A percentile compares a stretch with the other conserved stretches of the same genome.
Evolutionary conservation across 805 yeast species (phyloP).

Genomic region (Myxozyma vanderwaltii): DNA sequence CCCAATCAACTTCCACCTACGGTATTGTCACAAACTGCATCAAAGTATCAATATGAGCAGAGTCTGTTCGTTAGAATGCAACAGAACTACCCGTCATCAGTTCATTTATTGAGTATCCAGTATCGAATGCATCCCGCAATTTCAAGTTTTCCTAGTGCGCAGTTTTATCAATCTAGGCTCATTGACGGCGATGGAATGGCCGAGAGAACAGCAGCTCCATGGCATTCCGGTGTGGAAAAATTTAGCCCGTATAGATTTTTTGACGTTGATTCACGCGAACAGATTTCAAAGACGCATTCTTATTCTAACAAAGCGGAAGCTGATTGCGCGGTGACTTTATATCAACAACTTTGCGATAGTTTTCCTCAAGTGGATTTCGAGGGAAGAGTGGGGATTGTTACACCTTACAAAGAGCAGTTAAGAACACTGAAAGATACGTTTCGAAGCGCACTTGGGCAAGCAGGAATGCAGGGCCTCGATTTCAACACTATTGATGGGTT

Average conservation of each 20-base stretch:
- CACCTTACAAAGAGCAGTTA: slow-evolving; percentile 93
- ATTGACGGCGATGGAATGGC: slow-evolving; percentile 79
- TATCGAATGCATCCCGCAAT: slow-evolving; percentile 98
- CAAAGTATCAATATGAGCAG: slow-evolving; percentile 78
- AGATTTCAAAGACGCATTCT: slow-evolving; percentile 69
- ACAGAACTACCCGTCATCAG: slow-evolving; percentile 57
- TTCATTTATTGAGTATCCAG: slow-evolving; percentile 81
- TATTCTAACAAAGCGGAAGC: slow-evolving; percentile 74
- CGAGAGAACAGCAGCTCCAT: slow-evolving; percentile 58
- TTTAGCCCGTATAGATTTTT: slow-evolving; percentile 80
- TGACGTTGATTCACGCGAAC: slow-evolving; percentile 66
- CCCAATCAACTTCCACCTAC: slow-evolving; percentile 98
- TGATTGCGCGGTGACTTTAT: slow-evolving; percentile 66
- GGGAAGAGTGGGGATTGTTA: slow-evolving; percentile 83
- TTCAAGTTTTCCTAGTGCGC: slow-evolving; percentile 79
- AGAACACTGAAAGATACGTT: slow-evolving; percentile 60
- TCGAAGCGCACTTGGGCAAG: slow-evolving; percentile 59
- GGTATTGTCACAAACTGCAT: slow-evolving; percentile 85
- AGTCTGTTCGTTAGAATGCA: slow-evolving; percentile 94
- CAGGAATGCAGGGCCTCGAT: slow-evolving; percentile 67
- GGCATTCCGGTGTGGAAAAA: slow-evolving; percentile 61
- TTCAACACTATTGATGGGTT: slow-evolving; percentile 97
- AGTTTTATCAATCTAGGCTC: slow-evolving; percentile 74
- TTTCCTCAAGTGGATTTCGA: slow-evolving; percentile 57
- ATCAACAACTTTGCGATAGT: slow-evolving; percentile 53